Evolutionary conservation across 345 rosid species (phyloP).

Genomic region (Xanthoceras sorbifolium): DNA sequence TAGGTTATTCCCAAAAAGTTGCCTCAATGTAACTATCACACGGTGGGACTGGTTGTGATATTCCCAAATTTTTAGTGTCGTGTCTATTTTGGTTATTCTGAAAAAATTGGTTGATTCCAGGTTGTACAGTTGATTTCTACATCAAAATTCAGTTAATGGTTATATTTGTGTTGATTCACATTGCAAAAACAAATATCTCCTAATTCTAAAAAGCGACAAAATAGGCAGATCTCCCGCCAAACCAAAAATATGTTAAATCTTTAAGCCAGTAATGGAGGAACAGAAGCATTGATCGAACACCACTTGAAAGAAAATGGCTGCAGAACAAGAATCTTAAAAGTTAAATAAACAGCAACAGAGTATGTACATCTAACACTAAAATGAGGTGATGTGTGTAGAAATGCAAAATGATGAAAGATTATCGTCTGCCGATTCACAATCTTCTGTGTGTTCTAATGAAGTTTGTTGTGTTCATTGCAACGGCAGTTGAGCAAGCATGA

Average conservation of each 20-base stretch:
- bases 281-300: neutral
- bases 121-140: neutral
- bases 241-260: too few species aligned
- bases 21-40: too few species aligned
- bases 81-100: too few species aligned
- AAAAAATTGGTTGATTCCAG: neutral
- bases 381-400: neutral
- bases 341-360: neutral
- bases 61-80: too few species aligned
- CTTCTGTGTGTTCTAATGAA: constrained; percentile 87
- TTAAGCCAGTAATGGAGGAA: too few species aligned
- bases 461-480: constrained; percentile 79
- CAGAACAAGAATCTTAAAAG: neutral
- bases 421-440: constrained; percentile 34
- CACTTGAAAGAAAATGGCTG: neutral
- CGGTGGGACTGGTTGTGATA: too few species aligned
- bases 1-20: neutral
- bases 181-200: too few species aligned
- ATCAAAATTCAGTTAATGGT: neutral
- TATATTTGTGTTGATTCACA: neutral
- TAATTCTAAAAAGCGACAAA: too few species aligned
- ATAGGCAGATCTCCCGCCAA: too few species aligned
- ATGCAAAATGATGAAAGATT: neutral
- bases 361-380: neutral
- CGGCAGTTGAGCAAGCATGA: constrained; percentile 60